Conservation (phyloP, 176 grass and related monocot genomes). For the Oryza meridionalis region DNA sequence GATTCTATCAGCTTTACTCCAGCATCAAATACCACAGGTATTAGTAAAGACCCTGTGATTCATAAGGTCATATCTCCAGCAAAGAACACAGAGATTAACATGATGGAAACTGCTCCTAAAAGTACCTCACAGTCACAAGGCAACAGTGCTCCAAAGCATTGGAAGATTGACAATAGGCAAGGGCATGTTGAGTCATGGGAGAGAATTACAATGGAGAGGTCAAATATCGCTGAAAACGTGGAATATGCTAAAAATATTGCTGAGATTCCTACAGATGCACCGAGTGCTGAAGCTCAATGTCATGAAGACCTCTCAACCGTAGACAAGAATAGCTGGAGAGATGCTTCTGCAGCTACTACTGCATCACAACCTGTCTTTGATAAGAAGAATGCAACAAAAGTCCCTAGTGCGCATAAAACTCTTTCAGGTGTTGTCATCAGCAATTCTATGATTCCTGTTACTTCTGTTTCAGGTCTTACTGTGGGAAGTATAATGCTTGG, state of each 20-base stretch:
- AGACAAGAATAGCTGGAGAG: slow-evolving; percentile 52
- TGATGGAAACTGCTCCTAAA: slow-evolving; percentile 16
- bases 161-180: slow-evolving; percentile 49
- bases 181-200: slow-evolving; percentile 44
- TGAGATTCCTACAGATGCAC: slow-evolving; percentile 30
- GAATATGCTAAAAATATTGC: slow-evolving; percentile 26
- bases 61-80: slow-evolving; percentile 24
- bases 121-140: slow-evolving; percentile 29
- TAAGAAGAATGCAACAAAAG: slow-evolving; percentile 43
- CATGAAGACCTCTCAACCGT: slow-evolving; percentile 28
- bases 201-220: slow-evolving; percentile 41
- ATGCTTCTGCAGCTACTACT: slow-evolving; percentile 33
- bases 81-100: slow-evolving; percentile 29
- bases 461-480: slow-evolving; percentile 43
- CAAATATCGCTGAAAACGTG: slow-evolving; percentile 34
- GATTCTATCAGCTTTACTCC: slow-evolving; percentile 13
- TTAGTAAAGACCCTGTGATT: slow-evolving; percentile 27
- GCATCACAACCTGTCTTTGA: slow-evolving; percentile 22
- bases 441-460: slow-evolving; percentile 38
- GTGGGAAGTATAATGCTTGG: slow-evolving; percentile 44
- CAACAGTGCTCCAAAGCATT: slow-evolving; percentile 38
- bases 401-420: slow-evolving; percentile 23
- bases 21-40: slow-evolving; percentile 23
- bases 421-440: slow-evolving; percentile 32
- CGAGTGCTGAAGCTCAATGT: slow-evolving; percentile 16